These are phyloP conservation scores for Exophiala sp. DNA, from an alignment of 2,329 filamentous ascomycete species.

Conservation along the genomic window DNA sequence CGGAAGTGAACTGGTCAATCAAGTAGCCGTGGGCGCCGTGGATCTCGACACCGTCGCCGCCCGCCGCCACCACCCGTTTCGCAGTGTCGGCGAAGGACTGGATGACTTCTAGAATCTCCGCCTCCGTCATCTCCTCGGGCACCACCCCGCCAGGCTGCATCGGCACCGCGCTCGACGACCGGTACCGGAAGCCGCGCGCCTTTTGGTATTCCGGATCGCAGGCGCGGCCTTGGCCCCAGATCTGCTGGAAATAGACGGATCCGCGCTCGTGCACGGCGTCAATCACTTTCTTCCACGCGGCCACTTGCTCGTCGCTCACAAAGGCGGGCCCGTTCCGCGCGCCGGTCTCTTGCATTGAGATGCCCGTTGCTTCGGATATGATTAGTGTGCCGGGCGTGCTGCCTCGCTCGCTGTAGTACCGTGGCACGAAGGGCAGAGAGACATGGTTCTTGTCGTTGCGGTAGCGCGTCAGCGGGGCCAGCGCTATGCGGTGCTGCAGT, in stretches of 20 bases:
- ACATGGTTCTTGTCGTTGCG: constrained; percentile 42
- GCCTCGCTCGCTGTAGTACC: constrained; percentile 40
- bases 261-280: constrained; percentile 48
- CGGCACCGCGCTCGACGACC: constrained; percentile 10
- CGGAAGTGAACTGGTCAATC: constrained; percentile 49
- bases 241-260: constrained; percentile 40
- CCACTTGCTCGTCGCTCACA: constrained; percentile 36
- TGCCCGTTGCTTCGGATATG: constrained; percentile 33
- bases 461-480: constrained; percentile 51
- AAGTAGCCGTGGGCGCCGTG: constrained; percentile 48
- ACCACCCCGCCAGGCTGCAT: constrained; percentile 9
- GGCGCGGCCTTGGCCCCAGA: constrained; percentile 44
- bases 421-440: constrained; percentile 35
- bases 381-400: constrained; percentile 39
- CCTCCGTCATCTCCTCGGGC: constrained; percentile 33
- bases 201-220: constrained; percentile 33
- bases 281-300: constrained; percentile 47
- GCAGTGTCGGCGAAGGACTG: constrained; percentile 40
- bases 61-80: constrained; percentile 48
- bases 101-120: constrained; percentile 37
- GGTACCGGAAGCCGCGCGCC: not conserved
- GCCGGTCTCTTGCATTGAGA: not conserved
- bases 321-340: constrained; percentile 16
- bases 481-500: constrained; percentile 48
- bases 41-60: constrained; percentile 52